Base-by-base conservation (phyloP, 2,329 filamentous ascomycete species). In the Beauveria pseudobassiana region DNA sequence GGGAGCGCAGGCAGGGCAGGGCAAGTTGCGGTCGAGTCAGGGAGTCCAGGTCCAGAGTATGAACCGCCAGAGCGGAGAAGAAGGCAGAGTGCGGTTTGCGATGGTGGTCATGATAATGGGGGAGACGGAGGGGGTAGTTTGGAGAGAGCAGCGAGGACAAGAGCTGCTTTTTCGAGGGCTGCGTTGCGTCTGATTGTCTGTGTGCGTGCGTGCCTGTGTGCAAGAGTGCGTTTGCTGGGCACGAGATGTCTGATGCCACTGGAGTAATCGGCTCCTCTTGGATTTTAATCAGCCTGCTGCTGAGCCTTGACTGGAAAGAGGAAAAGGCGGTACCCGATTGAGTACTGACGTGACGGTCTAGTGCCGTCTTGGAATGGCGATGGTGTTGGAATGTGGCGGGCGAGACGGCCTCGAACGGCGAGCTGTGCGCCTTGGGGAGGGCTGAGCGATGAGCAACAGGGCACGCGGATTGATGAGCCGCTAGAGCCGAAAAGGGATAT, bases 361-460 rank as follows among this genome's bases (percentile, higher is more conserved):
- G 45, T 45, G 26, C 42, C 52, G 53, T 53, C 18, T 53, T 42
- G 61, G 43, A 43, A 43, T 66, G 62, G 64, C 61, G 59, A 55
- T 65, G 62, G 52, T 65, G 30, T 61, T 66, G 64, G 64, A 66
- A 64, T n/a, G 63, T 59, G 54, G 65, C 64, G 52, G 67, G 64
- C 30, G 62, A 67, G 49, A 59, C 54, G 52, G 28, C 46, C 20
- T 50, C 46, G 43, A 38, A 49, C 34, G 7, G 30, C n/a, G 45
- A 40, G 55, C 30, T 16, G 55, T 49, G 55, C 34, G 55, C 55
- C 45, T 49, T 40, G 30, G 45, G 16, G 53, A 30, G 40, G 46
- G 55, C 55, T 58, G 55, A 57, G 34, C 26, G 30, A 48, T 14
- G 28, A 24, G 43, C 40, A 49, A 14, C 48, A 50, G 22, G 45